Evolutionary conservation across 2,329 filamentous ascomycete genomes (phyloP).

Genomic region (Dactylellina parvicollis): DNA sequence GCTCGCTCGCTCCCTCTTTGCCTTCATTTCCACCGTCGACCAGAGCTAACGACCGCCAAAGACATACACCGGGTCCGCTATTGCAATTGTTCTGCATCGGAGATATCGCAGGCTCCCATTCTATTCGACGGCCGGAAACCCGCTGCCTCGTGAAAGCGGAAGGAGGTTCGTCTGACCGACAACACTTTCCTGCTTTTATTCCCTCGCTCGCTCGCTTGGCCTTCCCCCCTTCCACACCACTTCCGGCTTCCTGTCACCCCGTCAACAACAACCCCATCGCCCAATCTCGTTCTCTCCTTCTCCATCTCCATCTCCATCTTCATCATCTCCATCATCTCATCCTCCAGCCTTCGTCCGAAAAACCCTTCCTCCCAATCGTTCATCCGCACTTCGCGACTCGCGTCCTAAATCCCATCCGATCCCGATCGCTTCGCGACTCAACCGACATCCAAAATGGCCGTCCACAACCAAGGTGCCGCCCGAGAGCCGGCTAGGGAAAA

Average conservation of each 20-base stretch:
- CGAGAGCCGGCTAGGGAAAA: slow-evolving; percentile 79
- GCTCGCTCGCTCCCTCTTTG: too few species aligned
- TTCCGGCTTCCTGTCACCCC: slow-evolving; percentile 36
- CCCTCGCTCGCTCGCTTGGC: slow-evolving; percentile 16
- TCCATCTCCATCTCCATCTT: slow-evolving; percentile 46
- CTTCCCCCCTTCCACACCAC: slow-evolving; percentile 39
- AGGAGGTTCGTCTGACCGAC: neutral
- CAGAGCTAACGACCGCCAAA: neutral
- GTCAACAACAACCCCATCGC: slow-evolving; percentile 54
- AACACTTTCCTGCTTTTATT: slow-evolving; percentile 13
- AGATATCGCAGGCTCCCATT: slow-evolving; percentile 5
- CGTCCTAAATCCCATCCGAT: slow-evolving; percentile 1
- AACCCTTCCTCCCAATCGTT: neutral
- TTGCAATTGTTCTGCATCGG: slow-evolving; percentile 15
- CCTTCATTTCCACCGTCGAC: slow-evolving; percentile 1
- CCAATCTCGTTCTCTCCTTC: slow-evolving; percentile 49
- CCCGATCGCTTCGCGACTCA: slow-evolving; percentile 26
- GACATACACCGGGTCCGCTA: neutral
- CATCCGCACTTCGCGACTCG: neutral
- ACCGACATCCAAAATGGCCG: slow-evolving; percentile 60
- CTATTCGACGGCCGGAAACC: slow-evolving; percentile 7
- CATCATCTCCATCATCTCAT: slow-evolving; percentile 38
- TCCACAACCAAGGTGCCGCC: slow-evolving; percentile 73
- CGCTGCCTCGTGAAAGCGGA: neutral
- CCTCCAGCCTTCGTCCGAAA: slow-evolving; percentile 20